Evolutionary conservation across 441 rosid genomes (phyloP), one percentile per base, ranked within the genome.

Genomic region (Gossypium gossypioides): DNA sequence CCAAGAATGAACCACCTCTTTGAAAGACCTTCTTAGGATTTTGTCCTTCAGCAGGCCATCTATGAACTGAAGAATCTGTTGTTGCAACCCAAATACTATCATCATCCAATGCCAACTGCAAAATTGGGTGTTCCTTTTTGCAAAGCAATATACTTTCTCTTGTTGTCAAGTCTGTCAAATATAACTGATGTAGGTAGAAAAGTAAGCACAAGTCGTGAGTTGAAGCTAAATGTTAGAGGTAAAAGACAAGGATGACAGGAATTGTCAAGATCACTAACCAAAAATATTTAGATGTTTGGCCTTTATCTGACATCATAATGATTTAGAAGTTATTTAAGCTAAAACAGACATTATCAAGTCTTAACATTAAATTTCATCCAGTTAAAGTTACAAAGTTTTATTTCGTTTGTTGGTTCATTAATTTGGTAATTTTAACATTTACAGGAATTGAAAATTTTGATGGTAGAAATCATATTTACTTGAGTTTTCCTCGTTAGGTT

Each of bases 91-190:
- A 96, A 81, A 96, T 89, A 72, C 85, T 86, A 78, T 93, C 90
- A 76, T 90, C 98, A 78, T 93, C 92, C 85, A 96, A 78, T 52
- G 94, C 98, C 84, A 93, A 77, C 72, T 88, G 94, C 76, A 86
- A 81, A 84, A 96, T 82, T 2, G 99, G 99, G 74, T 93, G 89
- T 71, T 96, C 98, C 82, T 92, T 88, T 16, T 82, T 82, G 85
- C 98, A 93, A 81, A 96, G 95, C 85, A 96, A 86, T 77, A 90
- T 79, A 78, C 92, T 88, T 85, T 96, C 99, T 75, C 99, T 86
- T 71, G 98, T 96, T 59, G 85, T 80, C 88, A 96, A 85, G 80
- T 96, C 99, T 71, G 99, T 96, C 91, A 96, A 83, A 88, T 96
- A 93, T 76, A 96, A 81, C 99, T 93, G 86, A 77, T 37, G 77